These are phyloP conservation scores for Melanomma pulvis-pyrius DNA, from an alignment of 495 filamentous ascomycete genomes.

Conservation along the genomic window DNA sequence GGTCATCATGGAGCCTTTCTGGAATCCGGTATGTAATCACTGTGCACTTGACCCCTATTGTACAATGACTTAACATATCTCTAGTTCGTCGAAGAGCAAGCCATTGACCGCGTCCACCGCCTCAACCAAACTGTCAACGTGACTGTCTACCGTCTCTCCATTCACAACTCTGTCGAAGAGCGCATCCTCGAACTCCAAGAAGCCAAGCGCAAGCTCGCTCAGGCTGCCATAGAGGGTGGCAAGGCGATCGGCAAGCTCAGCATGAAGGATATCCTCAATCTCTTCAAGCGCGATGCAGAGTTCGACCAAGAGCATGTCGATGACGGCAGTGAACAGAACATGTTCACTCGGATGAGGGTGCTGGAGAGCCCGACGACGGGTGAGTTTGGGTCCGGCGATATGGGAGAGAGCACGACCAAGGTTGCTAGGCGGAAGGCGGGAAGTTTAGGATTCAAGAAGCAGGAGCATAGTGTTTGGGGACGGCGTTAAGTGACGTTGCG, in stretches of 20 bases:
- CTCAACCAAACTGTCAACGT: constrained; percentile 94
- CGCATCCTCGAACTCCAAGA: constrained; percentile 90
- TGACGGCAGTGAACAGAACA: constrained; percentile 16
- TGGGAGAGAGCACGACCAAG: background rate
- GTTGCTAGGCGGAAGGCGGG: constrained; percentile 23
- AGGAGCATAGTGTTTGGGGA: constrained; percentile 34
- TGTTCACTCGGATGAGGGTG: constrained; percentile 26
- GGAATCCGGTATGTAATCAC: constrained; percentile 76
- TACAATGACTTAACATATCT: constrained; percentile 36
- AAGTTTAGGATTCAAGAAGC: constrained; percentile 23
- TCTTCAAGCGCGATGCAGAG: constrained; percentile 82
- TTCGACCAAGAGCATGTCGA: constrained; percentile 28
- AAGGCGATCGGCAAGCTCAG: constrained; percentile 79
- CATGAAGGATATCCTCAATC: constrained; percentile 88
- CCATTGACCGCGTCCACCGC: constrained; percentile 95
- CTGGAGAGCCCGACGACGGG: constrained; percentile 15
- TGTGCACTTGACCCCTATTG: background rate
- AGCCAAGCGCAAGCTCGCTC: constrained; percentile 85
- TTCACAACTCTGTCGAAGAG: constrained; percentile 84
- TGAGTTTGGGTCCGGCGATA: background rate
- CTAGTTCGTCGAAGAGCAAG: constrained; percentile 95
- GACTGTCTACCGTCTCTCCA: constrained; percentile 88
- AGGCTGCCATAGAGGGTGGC: constrained; percentile 77
- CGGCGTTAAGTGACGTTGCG: constrained; percentile 18
- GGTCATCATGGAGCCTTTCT: constrained; percentile 95